Evolutionary conservation across 2,329 filamentous ascomycete genomes (phyloP).

Genomic region (Colletotrichum endophyticum): DNA sequence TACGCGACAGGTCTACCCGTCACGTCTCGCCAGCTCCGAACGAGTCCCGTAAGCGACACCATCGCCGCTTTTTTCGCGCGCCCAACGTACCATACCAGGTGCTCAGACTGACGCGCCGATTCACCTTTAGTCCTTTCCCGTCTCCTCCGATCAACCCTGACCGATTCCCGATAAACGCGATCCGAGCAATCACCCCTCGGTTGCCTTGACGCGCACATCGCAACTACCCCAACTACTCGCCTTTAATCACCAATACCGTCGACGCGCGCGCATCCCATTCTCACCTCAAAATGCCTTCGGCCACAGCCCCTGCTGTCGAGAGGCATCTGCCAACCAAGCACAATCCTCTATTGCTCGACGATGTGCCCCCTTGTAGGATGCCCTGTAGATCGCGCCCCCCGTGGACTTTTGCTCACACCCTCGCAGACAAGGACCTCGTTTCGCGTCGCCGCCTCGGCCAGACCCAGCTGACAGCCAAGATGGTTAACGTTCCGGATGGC

Average conservation of each 20-base stretch:
- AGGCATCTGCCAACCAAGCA: constrained; percentile 63
- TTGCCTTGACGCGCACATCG: neutral
- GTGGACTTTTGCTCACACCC: constrained; percentile 7
- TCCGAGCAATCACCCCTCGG: neutral
- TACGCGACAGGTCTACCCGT: constrained; percentile 14
- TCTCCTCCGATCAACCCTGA: neutral
- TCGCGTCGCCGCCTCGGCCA: constrained; percentile 87
- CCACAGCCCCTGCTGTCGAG: constrained; percentile 40
- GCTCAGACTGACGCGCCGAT: constrained; percentile 11
- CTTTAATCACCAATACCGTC: neutral
- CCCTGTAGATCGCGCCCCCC: constrained; percentile 20
- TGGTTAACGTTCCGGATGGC: constrained; percentile 75
- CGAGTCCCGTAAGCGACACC: constrained; percentile 14
- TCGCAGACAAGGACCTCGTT: constrained; percentile 74
- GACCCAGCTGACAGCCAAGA: constrained; percentile 86
- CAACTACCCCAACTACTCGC: neutral
- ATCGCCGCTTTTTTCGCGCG: neutral
- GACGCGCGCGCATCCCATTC: neutral
- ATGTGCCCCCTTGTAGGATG: constrained; percentile 65
- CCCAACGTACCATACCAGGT: neutral
- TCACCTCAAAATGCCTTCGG: constrained; percentile 22
- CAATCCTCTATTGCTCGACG: constrained; percentile 71
- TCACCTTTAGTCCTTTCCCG: neutral
- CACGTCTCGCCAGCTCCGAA: neutral
- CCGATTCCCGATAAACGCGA: neutral